Evolutionary conservation across 2,329 filamentous ascomycete genomes (phyloP), one percentile per base, ranked within the genome.

Genomic region (Venturia nashicola): DNA sequence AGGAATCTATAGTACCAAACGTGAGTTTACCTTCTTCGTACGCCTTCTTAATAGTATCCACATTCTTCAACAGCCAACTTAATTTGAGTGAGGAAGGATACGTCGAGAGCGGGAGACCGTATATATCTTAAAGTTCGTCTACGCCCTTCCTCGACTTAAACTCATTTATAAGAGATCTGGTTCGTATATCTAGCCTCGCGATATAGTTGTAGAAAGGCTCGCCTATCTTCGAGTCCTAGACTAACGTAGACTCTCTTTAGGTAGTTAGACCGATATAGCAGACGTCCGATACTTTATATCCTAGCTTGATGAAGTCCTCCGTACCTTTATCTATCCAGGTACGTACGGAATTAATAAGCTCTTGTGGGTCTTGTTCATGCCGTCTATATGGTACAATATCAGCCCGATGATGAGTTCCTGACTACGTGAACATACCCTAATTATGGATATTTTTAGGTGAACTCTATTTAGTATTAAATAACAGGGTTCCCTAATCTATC

Each of bases 51-150:
- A 95, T 90, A 44, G 82, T 80, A 14, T 85, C 79, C 18, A 86
- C 80, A 70, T 95, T 87, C 65, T 86, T 81, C 64, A 95, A 79
- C 69, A 96, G 81, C 91, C 91, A 96, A 62, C 89, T 75, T 14
- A 96, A 80, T 77, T 96, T 96, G 67, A 91, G 87, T 63, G 89
- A 89, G 34, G 90, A 93, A 2, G 91, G 90, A 73, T 96, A 96
- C 63, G 91, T 95, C 44, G 90, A 94, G 40, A 96, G 80, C 14
- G 91, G 91, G 55, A 96, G 82, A 62, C 91, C 91, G 72, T 89
- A 93, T 51, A 89, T 78, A 59, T 86, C 80, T 65, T 82, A 82
- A 48, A 96, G 79, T 48, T 85, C 80, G 63, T 91, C 87, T 40
- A 89, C 86, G 59, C 84, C 86, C 8, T 84, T 78, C 63, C 82